phyloP scores from a whole-genome alignment of 2,329 filamentous ascomycete species.

The Xylaria sp. region DNA sequence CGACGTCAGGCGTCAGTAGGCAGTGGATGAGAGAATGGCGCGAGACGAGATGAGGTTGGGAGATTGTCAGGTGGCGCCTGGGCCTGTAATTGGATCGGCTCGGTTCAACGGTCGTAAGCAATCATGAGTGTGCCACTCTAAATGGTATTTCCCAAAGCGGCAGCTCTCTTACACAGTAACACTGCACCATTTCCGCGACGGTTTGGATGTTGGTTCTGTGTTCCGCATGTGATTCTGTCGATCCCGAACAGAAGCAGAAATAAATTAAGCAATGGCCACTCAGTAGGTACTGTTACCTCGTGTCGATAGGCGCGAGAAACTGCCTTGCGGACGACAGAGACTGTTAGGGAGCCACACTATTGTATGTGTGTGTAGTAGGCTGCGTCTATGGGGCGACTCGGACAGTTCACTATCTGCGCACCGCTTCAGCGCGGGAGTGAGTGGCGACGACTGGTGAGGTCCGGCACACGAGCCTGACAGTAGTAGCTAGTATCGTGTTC shows the following conservation, averaged over 20 bases:
- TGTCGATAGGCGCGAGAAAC: not conserved
- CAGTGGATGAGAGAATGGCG: not conserved
- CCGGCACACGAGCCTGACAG: not conserved
- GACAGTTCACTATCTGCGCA: too few species aligned
- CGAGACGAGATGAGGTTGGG: not conserved
- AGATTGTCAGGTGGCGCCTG: not conserved
- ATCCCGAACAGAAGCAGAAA: conserved; percentile 13
- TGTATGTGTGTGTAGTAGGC: too few species aligned
- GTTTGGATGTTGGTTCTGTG: conserved; percentile 5
- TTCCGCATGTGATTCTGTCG: conserved; percentile 12
- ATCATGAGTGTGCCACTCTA: conserved; percentile 1
- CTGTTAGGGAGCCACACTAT: too few species aligned
- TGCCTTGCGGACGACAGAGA: too few species aligned
- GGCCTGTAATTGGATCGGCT: not conserved
- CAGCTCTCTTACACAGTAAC: conserved; percentile 11
- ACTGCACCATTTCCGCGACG: conserved; percentile 4
- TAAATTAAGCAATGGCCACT: too few species aligned
- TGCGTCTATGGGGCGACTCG: too few species aligned
- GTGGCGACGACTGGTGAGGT: not conserved
- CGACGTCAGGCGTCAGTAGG: not conserved
- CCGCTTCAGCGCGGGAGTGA: too few species aligned
- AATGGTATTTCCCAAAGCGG: conserved; percentile 16
- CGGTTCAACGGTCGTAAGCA: not conserved
- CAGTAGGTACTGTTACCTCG: not conserved
- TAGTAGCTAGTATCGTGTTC: not conserved